These are phyloP conservation scores for Gelatoporia subvermispora DNA, from an alignment of 768 basidiomycete genomes.

Conservation along the genomic window DNA sequence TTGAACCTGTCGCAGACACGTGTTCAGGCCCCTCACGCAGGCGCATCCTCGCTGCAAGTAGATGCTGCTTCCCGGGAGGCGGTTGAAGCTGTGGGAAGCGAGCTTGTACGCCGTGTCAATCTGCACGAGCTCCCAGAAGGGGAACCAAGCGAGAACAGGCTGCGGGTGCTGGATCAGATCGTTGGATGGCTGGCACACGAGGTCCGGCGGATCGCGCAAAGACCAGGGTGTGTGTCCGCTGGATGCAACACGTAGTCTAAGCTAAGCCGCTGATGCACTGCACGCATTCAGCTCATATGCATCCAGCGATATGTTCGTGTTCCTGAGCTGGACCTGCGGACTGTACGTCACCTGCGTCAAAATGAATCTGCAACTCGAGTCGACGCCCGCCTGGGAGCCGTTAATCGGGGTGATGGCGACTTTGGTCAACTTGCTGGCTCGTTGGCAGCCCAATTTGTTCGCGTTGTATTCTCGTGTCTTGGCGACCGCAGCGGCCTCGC, in stretches of 20 bases:
- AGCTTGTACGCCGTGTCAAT: slow-evolving; percentile 61
- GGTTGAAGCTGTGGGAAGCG: slow-evolving; percentile 61
- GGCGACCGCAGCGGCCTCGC: too few relatives aligned
- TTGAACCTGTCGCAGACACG: slow-evolving; percentile 54
- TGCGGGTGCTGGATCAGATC: slow-evolving; percentile 66
- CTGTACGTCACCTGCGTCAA: slow-evolving; percentile 51
- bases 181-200: slow-evolving; percentile 75
- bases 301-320: slow-evolving; percentile 57
- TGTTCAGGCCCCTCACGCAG: slow-evolving; percentile 67
- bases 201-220: slow-evolving; percentile 51
- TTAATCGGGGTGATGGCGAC: slow-evolving; percentile 55
- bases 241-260: not conserved
- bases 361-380: slow-evolving; percentile 38
- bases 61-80: slow-evolving; percentile 68
- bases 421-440: slow-evolving; percentile 55
- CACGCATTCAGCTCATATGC: slow-evolving; percentile 31
- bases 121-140: slow-evolving; percentile 37
- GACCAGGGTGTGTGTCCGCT: slow-evolving; percentile 46
- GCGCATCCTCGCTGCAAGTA: slow-evolving; percentile 78
- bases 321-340: slow-evolving; percentile 67
- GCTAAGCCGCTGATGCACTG: not conserved
- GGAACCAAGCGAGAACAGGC: slow-evolving; percentile 36
- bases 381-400: slow-evolving; percentile 44
- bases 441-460: too few relatives aligned
- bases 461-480: too few relatives aligned